Evolutionary conservation across 2,329 filamentous ascomycete genomes (phyloP), one percentile per base, ranked within the genome.

Genomic region (Helotiales sp.): DNA sequence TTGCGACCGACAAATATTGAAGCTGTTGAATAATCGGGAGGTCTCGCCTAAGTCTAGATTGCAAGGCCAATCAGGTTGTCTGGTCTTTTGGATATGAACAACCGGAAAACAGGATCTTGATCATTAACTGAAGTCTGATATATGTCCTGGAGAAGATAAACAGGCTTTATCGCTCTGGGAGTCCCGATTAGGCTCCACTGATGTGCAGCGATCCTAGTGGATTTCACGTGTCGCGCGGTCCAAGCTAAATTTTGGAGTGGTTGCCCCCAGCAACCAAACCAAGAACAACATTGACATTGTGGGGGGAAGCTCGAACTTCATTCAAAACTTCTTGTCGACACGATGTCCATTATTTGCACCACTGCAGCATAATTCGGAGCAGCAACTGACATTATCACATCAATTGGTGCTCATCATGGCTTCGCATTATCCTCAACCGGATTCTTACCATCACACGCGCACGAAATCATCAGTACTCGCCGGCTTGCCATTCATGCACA

Each of bases 401-500:
- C 15, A 40, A 72, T 71, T 70, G 62, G 61, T 70, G 49, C 63
- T 64, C 68, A 75, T 61, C 63, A 77, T 77, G 76, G 73, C 73
- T 55, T 74, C 73, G 10, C 69, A 70, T 40, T 67, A 72, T 69
- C 70, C 73, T 47, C 55, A 64, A 47, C 68, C 71, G 45, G 74
- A 73, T 61, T 65, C 62, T 40, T 67, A 70, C 45, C 70, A 75
- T 52, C 74, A 75, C 57, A 75, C 72, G 63, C 74, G 76, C 59
- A 65, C 72, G 24, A 78, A 78, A 71, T 76, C 77, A 55, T 75
- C 76, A 3, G 76, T 77, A 30, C 40, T 70, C 26, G 63, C 69
- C 2, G 57, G 64, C 32, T 69, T 78, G 43, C 72, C 74, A 5
- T 78, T 78, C 69, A 76, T 78, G 47, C 76, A 77, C 69, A 75